Evolutionary conservation across 257 asterid genomes (phyloP).

Genomic region (Ocimum tenuiflorum): DNA sequence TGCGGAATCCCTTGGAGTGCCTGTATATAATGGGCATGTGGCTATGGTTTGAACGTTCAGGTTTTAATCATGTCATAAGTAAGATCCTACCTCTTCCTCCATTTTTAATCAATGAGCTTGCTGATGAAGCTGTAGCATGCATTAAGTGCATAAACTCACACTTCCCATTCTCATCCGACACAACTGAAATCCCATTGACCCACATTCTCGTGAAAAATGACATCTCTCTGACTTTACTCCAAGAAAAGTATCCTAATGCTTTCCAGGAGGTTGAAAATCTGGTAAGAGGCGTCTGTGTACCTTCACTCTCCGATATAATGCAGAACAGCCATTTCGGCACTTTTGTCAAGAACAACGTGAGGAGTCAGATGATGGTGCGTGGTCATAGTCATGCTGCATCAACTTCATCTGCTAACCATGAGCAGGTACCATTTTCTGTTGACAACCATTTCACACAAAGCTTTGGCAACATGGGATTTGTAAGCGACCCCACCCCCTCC

Average conservation of each 20-base stretch:
- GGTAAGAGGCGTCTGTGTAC: constrained; percentile 37
- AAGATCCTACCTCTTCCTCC: constrained; percentile 36
- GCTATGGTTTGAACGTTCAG: constrained; percentile 57
- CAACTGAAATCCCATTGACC: constrained; percentile 48
- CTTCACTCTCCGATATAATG: constrained; percentile 38
- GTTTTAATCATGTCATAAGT: constrained; percentile 22
- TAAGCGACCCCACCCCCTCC: neutral
- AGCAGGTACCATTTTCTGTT: neutral
- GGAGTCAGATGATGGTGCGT: neutral
- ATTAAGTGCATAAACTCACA: constrained; percentile 29
- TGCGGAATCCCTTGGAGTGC: constrained; percentile 43
- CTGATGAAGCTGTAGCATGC: constrained; percentile 58
- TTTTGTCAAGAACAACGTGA: neutral
- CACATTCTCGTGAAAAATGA: constrained; percentile 25
- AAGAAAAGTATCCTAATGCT: constrained; percentile 16
- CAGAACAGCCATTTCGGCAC: constrained; percentile 19
- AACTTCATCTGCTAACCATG: neutral
- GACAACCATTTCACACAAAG: constrained; percentile 12
- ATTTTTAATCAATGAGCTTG: constrained; percentile 36
- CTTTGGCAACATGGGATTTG: constrained; percentile 13
- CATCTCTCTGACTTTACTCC: constrained; percentile 36
- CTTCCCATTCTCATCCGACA: constrained; percentile 16
- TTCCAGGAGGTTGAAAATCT: constrained; percentile 23
- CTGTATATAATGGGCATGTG: constrained; percentile 51
- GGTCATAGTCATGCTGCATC: constrained; percentile 6